Evolutionary conservation across 2,329 filamentous ascomycete genomes (phyloP).

Genomic region (Tolypocladium tundrense): DNA sequence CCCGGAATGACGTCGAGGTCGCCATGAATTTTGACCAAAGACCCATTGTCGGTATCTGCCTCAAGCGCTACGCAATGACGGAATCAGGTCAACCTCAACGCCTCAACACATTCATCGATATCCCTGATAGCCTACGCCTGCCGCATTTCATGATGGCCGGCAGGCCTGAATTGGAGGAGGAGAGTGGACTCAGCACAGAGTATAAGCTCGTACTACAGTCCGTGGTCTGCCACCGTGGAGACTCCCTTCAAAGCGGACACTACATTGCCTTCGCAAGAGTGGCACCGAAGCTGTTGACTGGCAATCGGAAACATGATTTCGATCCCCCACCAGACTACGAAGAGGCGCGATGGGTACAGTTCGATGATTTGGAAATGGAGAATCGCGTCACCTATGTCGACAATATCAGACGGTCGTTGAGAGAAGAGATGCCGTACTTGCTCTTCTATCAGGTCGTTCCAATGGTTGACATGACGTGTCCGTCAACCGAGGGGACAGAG

Average conservation of each 20-base stretch:
- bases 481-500: slow-evolving; percentile 35
- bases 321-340: slow-evolving; percentile 56
- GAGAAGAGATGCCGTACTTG: slow-evolving; percentile 84
- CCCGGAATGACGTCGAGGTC: slow-evolving; percentile 63
- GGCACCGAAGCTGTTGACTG: slow-evolving; percentile 49
- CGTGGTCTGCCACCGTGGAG: slow-evolving; percentile 83
- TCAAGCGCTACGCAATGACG: slow-evolving; percentile 76
- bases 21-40: slow-evolving; percentile 78
- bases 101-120: slow-evolving; percentile 79
- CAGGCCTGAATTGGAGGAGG: slow-evolving; percentile 52
- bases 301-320: slow-evolving; percentile 44
- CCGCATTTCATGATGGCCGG: slow-evolving; percentile 81
- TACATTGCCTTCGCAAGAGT: slow-evolving; percentile 81
- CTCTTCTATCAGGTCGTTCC: slow-evolving; percentile 93
- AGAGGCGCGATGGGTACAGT: slow-evolving; percentile 76
- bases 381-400: slow-evolving; percentile 67
- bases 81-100: slow-evolving; percentile 57
- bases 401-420: slow-evolving; percentile 65
- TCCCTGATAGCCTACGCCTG: slow-evolving; percentile 68
- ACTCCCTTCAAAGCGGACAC: slow-evolving; percentile 78
- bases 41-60: slow-evolving; percentile 82
- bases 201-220: slow-evolving; percentile 91
- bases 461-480: slow-evolving; percentile 56
- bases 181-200: slow-evolving; percentile 65
- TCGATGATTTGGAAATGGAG: slow-evolving; percentile 69